Evolutionary conservation across 2,329 filamentous ascomycete species (phyloP), one percentile per base, ranked within the genome.

Genomic region (Calonectria multiphialidica): DNA sequence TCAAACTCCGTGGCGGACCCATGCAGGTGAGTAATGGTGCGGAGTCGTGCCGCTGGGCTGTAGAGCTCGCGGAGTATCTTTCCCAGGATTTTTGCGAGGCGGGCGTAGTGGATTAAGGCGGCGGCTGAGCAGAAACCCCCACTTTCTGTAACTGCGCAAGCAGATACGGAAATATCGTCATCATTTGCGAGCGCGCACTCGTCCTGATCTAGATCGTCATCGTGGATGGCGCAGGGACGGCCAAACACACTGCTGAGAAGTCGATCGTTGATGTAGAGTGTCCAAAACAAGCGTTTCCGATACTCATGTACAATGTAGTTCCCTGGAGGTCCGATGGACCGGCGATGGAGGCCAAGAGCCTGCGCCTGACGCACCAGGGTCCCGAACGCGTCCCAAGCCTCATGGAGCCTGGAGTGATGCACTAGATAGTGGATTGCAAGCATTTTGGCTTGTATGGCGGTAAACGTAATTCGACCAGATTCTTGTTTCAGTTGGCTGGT

Each of bases 1-100:
- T 65, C 45, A 40, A 65, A 65, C 33, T 40, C 33, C 62, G 47
- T 65, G 33, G 62, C 62, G n/a, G 62, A 65, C 62, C 37, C 62
- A 42, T 53, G 62, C 16, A 65, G 23, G 16, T 25, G 45, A 23
- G 45, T n/a, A 16, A 53, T 65, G 21, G 44, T 53, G n/a, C 62
- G 62, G 12, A n/a, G 45, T n/a, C 62, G 62, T 3, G 45, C 21
- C 30, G 44, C 44, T 6, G 62, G 45, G 12, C 44, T 49, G 21
- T 50, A 65, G 4, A 50, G 44, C 21, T 65, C 30, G 9, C 45
- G 62, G 2, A 65, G 30, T 65, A 50, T 65, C 30, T 53, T 49
- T 1, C 62, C 62, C 33, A 50, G n/a, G 13, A 42, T 53, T 37
- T n/a, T 61, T 5, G 50, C 50, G 23, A 57, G 50, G 13, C 50